Evolutionary conservation across 2,329 filamentous ascomycete genomes (phyloP).

Genomic region (Ilyonectria sp.): DNA sequence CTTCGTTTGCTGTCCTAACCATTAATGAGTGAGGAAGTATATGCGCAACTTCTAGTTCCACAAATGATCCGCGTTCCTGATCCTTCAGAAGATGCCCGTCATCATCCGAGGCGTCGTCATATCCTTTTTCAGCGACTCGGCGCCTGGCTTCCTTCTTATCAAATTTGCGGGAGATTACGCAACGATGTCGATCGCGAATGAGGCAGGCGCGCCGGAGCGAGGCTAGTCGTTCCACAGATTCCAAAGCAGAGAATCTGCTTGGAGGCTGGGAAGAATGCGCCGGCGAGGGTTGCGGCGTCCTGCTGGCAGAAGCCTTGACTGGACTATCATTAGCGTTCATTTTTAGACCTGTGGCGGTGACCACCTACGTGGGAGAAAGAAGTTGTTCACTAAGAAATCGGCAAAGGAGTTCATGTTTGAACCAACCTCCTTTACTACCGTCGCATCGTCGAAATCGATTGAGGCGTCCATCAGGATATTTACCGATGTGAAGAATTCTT

Average conservation of each 20-base stretch:
- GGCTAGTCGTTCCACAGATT: not conserved
- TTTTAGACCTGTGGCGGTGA: too few relatives aligned
- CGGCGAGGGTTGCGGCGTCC: constrained; percentile 25
- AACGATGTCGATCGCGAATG: constrained; percentile 30
- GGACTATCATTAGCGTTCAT: not conserved
- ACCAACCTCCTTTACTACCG: not conserved
- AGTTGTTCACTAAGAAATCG: constrained; percentile 13
- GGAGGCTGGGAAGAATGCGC: constrained; percentile 23
- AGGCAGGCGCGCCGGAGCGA: constrained; percentile 21
- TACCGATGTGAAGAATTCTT: constrained; percentile 2
- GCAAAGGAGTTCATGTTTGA: constrained; percentile 13
- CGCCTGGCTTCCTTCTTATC: constrained; percentile 10
- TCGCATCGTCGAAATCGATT: too few relatives aligned
- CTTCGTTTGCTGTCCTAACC: not conserved
- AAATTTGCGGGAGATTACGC: constrained; percentile 27
- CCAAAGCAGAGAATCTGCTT: not conserved
- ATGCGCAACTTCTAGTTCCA: constrained; percentile 28
- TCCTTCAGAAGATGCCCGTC: constrained; percentile 8
- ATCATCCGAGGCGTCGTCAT: constrained; percentile 4
- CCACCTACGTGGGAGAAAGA: constrained; percentile 13
- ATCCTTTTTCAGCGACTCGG: constrained; percentile 4
- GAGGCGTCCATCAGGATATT: not conserved
- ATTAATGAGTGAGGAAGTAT: constrained; percentile 29
- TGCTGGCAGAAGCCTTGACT: constrained; percentile 31
- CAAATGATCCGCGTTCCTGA: not conserved